Evolutionary conservation across 306 rosid genomes (phyloP), one percentile per base, ranked within the genome.

Genomic region (Sesbania bispinosa): DNA sequence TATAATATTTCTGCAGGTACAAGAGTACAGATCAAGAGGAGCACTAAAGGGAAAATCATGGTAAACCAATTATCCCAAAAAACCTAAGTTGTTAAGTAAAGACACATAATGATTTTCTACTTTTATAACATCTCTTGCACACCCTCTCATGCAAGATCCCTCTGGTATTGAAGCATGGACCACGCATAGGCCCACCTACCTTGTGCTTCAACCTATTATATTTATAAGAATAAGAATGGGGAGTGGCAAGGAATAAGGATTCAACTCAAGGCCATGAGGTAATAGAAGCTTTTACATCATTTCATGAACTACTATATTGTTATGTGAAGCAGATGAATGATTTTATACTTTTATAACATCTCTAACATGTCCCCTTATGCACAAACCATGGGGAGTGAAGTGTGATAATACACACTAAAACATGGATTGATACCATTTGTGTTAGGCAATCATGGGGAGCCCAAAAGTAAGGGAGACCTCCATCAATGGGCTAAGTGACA

Each of bases 1-100:
- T 32, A 23, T 23, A 70, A 23, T 41, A 59, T 32, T 30, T 51
- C 71, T 33, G 21, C 32, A 41, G 62, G 62, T 46, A 62, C 14
- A 61, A 67, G 47, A 67, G 57, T 33, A 59, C 10, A 63, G 8
- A 46, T 43, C 72, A 74, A 62, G 74, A 47, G 50, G 50, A 51
- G 14, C 67, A 67, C 11, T 20, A 52, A 48, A 7, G 16, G 24
- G 26, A 18, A 51, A 73, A 54, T 38, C 46, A 18, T 46, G 67
- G 30, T 11, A 59, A 71, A 58, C 39, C 70, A 33, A 61, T 47
- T 33, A 13, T 33, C 21, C 14, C 45, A 50, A 20, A 74, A 74
- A 63, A n/a, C 42, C 36, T 16, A 50, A 74, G 50, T 15, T 24
- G 33, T 19, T 20, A 61, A 14, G 46, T 42, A 24, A 41, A 71